Evolutionary conservation across 1,284 basidiomycete genomes (phyloP), one percentile per base, ranked within the genome.

Genomic region (Hymenochaete sp.): DNA sequence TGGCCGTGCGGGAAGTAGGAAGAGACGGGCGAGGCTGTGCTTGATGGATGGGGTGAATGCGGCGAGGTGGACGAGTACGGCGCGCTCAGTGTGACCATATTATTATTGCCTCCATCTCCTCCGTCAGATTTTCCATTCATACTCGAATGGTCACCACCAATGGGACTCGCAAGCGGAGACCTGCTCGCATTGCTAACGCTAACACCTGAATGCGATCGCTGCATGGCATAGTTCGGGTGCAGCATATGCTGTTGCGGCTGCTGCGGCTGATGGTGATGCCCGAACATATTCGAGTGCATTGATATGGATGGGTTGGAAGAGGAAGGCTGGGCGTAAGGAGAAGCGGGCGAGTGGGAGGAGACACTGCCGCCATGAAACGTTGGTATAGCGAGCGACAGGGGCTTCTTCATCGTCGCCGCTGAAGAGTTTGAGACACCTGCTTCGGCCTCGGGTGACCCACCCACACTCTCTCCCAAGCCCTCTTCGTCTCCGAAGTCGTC

Each of bases 291-390:
- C 47, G 14, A 50, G n/a, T n/a, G n/a, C n/a, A n/a, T n/a, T n/a
- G n/a, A n/a, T n/a, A n/a, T n/a, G n/a, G n/a, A n/a, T n/a, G n/a
- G n/a, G n/a, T n/a, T n/a, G n/a, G n/a, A n/a, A n/a, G n/a, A n/a
- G n/a, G n/a, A n/a, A n/a, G n/a, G n/a, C n/a, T n/a, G 57, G n/a
- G 56, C 55, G 5, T 55, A 52, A 4, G 52, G 38, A 26, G 50
- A 49, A 26, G 21, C 33, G 16, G n/a, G n/a, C n/a, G n/a, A n/a
- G n/a, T n/a, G n/a, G n/a, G n/a, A n/a, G n/a, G n/a, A n/a, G n/a
- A n/a, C n/a, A n/a, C n/a, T n/a, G n/a, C n/a, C n/a, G n/a, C n/a
- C n/a, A n/a, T n/a, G n/a, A n/a, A n/a, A n/a, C n/a, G n/a, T n/a
- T n/a, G n/a, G n/a, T n/a, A n/a, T n/a, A n/a, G n/a, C n/a, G n/a